Evolutionary conservation across 2,329 filamentous ascomycete species (phyloP), one percentile per base, ranked within the genome.

Genomic region (Diaporthe ilicicola): DNA sequence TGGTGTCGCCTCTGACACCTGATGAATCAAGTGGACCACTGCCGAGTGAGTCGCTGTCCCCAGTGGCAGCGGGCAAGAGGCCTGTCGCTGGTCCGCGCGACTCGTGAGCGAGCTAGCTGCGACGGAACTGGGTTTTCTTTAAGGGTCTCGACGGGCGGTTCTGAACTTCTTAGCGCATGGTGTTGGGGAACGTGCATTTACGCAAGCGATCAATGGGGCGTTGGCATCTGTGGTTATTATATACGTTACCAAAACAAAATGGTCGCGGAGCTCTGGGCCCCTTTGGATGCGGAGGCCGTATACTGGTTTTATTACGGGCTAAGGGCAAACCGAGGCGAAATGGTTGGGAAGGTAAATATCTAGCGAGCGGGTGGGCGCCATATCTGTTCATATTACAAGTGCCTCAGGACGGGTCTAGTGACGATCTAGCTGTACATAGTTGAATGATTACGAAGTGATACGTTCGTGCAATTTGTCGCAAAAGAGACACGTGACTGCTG

Each of bases 111-210:
- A 59, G 59, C 65, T 67, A 51, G 27, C 29, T 39, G 22, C 46
- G 17, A 37, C 29, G 42, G 48, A 54, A 34, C 13, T 62, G 65
- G 34, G 48, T 70, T 34, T 39, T 17, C 13, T 24, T 46, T 42
- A 13, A 22, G 12, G 48, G n/a, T 50, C 37, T 56, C 19, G 34
- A 32, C 27, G 29, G 29, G 42, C 7, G 55, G 54, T 59, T 34
- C 19, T 42, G 17, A n/a, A 13, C 48, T 51, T 66, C 24, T 53
- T 56, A 70, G 68, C 68, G 68, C 68, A 55, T 48, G 68, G 68
- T 70, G 68, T 70, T 70, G 27, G 55, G 59, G 59, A 37, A 48
- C 42, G 29, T 68, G 65, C 37, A 67, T 54, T 67, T 66, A 19
- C 46, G 39, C 42, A 69, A 62, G 67, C 61, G 67, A 65, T 54